Percentiles rank a stretch among this genome's conserved stretches.
Conservation (phyloP, 176 grass and related monocot genomes). For the Hordeum marinum region DNA sequence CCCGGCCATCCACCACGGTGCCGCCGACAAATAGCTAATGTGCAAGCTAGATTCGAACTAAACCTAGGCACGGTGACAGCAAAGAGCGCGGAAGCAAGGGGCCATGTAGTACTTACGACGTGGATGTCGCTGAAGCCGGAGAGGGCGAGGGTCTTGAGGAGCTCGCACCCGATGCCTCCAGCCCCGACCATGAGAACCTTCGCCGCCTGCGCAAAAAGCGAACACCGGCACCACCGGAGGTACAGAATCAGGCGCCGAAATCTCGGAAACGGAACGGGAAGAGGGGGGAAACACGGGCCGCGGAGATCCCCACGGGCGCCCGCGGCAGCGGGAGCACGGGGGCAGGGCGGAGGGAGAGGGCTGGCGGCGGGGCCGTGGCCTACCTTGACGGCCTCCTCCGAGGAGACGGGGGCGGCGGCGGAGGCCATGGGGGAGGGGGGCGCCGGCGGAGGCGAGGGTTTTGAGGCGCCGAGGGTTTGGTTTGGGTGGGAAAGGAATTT, state of each 20-base stretch:
- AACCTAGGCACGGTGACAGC: background rate
- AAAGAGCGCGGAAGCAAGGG: background rate
- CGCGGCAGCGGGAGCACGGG: background rate
- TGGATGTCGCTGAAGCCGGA: constrained; percentile 90
- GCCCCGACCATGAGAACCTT: constrained; percentile 98
- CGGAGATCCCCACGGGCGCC: background rate
- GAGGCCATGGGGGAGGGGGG: constrained; percentile 1
- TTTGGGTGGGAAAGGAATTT: constrained; percentile 15
- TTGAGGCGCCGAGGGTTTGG: constrained; percentile 27
- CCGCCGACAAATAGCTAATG: background rate
- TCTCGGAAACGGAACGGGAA: background rate
- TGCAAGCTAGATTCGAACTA: background rate
- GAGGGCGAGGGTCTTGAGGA: constrained; percentile 96
- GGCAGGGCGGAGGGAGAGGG: background rate
- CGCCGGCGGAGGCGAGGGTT: constrained; percentile 25
- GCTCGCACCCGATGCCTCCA: constrained; percentile 96
- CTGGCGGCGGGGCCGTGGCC: background rate
- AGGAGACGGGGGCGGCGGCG: constrained; percentile 10
- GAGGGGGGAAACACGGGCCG: background rate
- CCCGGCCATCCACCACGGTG: background rate
- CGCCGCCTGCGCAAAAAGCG: constrained; percentile 45
- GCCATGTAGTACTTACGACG: constrained; percentile 51
- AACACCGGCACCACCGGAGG: background rate
- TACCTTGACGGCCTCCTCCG: constrained; percentile 47
- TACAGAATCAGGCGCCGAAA: constrained; percentile 6